Evolutionary conservation across 2,329 filamentous ascomycete genomes (phyloP), one percentile per base, ranked within the genome.

Genomic region (Cordyceps tenuipes): DNA sequence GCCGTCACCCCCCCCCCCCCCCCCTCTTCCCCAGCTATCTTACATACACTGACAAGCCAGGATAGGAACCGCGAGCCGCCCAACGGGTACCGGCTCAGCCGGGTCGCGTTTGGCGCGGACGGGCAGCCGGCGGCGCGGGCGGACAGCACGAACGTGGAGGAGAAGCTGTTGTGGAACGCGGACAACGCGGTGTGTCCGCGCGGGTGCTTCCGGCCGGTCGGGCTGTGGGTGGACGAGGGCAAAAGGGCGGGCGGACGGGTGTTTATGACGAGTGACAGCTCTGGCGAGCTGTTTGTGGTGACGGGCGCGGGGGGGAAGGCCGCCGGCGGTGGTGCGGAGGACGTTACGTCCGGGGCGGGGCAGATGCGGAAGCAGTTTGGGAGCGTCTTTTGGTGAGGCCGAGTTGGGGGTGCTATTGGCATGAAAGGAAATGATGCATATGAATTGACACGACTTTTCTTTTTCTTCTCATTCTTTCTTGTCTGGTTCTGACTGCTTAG

Each of bases 211-310:
- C 73, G 82, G 1, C 81, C 81, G 10, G 77, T 79, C 0, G 79
- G 79, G 0, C 71, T 84, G 15, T 69, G 69, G 0, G 67, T 72
- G 31, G 72, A 74, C 15, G 15, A n/a, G 63, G 46, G 17, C 47
- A 63, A 58, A 7, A 78, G 77, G 0, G 34, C 34, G 34, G 34
- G 2, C 6, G 34, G 34, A 3, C 69, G 81, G 3, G 69, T 84
- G 8, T 84, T 78, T 68, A 77, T 83, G 73, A 79, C 73, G 58
- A 79, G 75, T 41, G 82, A 84, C 66, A 63, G 73, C 1, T 80
- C 80, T 0, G 82, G 82, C 2, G 82, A 85, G 70, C 75, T 85
- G 23, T 83, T 77, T 64, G 74, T 83, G 9, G 62, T 79, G 43
- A 64, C 64, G 2, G 64, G 66, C 55, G 57, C 26, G 21, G 43